Evolutionary conservation across 2,329 filamentous ascomycete genomes (phyloP), one percentile per base, ranked within the genome.

Genomic region (Exophiala aquamarina): DNA sequence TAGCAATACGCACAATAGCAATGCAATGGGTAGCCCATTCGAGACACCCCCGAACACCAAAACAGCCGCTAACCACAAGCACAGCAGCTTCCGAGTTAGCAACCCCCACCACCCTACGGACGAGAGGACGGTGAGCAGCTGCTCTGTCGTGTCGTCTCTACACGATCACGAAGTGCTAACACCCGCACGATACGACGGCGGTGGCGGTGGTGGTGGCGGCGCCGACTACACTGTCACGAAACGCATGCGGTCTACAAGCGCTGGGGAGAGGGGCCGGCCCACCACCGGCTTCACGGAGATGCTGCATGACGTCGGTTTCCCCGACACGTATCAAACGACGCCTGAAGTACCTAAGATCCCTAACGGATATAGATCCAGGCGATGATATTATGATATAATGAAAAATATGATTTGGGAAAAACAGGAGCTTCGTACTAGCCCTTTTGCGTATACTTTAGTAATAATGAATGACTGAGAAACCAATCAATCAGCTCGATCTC

Each of bases 251-350:
- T 17, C 41, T 13, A 41, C 43, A 17, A 41, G 35, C 10, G 18
- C 36, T 10, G 41, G 26, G 4, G 43, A 44, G 15, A 45, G 52
- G 39, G 52, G 50, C 40, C 49, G 50, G 36, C 52, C 51, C 17
- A 54, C 42, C 20, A 59, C 57, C 10, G 56, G 53, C 2, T 59
- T 59, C 37, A 59, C 57, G 2, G 54, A 55, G 19, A 56, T 59
- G 57, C 41, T 59, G 45, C 50, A 52, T 20, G 53, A 52, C 17
- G 50, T 52, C 15, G 54, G 54, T 14, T 58, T 58, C n/a, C 57
- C 57, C 9, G 57, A 59, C 38, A 43, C 53, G 2, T 46, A 55
- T 18, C 41, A 52, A 14, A 29, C 41, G 35, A 41, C 43, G 4
- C 47, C 45, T 43, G 50, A 51, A 42, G 56, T 55, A 41, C 54